These are phyloP conservation scores for Suillus placidus DNA, from an alignment of 768 basidiomycete species.

Conservation along the genomic window DNA sequence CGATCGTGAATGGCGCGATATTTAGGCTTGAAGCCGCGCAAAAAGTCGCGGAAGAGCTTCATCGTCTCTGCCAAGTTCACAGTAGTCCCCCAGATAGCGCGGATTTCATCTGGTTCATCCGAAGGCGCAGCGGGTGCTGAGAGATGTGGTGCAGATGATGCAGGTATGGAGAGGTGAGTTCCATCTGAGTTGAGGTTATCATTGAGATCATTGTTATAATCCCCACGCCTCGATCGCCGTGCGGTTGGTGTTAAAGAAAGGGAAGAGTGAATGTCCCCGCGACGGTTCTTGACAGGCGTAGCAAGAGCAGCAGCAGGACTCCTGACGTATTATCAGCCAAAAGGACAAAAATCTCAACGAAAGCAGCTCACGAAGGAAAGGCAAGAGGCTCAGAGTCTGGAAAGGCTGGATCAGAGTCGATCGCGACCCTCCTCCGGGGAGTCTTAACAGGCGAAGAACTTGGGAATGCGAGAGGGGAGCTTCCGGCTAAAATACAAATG, in stretches of 20 bases:
- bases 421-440: conserved; percentile 40
- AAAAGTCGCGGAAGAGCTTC: conserved; percentile 85
- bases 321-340: conserved; percentile 32
- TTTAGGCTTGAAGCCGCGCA: conserved; percentile 92
- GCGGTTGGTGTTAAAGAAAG: conserved; percentile 56
- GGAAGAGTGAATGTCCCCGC: conserved; percentile 92
- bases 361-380: conserved; percentile 62
- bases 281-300: conserved; percentile 70
- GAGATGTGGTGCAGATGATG: conserved; percentile 56
- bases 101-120: conserved; percentile 81
- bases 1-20: conserved; percentile 78
- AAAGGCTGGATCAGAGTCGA: conserved; percentile 38
- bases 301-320: conserved; percentile 49
- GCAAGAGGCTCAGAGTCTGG: conserved; percentile 67
- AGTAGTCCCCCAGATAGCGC: conserved; percentile 97
- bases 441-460: conserved; percentile 62
- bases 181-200: conserved; percentile 61
- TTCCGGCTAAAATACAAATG: conserved; percentile 42
- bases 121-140: conserved; percentile 64
- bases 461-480: conserved; percentile 66
- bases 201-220: conserved; percentile 32
- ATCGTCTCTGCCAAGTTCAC: conserved; percentile 91
- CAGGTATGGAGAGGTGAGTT: conserved; percentile 56
- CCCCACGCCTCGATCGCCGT: conserved; percentile 42
- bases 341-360: background rate